Base-by-base conservation (phyloP, 2,329 filamentous ascomycete species). In the Paracamarosporium sp. region DNA sequence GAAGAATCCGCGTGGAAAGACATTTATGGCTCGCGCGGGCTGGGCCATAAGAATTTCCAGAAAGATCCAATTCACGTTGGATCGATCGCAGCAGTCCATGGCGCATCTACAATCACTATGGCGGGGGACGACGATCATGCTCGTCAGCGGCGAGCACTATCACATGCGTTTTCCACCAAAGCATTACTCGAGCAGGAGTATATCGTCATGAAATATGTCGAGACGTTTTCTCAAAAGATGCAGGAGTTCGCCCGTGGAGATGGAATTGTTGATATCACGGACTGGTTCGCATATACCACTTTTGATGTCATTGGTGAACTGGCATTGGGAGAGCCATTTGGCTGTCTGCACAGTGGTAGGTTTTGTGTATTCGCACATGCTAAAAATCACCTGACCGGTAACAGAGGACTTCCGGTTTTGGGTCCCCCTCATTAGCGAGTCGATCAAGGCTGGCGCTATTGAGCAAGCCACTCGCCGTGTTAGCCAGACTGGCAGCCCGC, bases 271-370 rank as follows among this genome's bases (percentile, higher is more conserved):
- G 60, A 68, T 40, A 50, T 67, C 2, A 53, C 46, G 4, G 53
- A 62, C 20, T 67, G 66, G 61, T 65, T 62, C 25, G 54, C 51
- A 20, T 62, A 60, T 20, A 62, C 53, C 2, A 70, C 64, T 2
- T 65, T 67, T 40, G 64, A 66, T 38, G 46, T 66, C 11, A 65
- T 66, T 57, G 80, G 79, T n/a, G 79, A 81, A 60, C 73, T 85
- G 44, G 80, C 82, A 0, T 84, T 85, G 60, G 83, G 83, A 0
- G 77, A 80, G 4, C 76, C 81, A 0, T 84, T 67, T 43, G 66
- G 63, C 11, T 65, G 66, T 25, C 41, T 69, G 12, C 24, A 13
- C 20, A 36, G 11, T 17, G n/a, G 35, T 38, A n/a, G 20, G 35
- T 17, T 6, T 4, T 17, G n/a, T 38, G 20, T 8, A 8, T 17